phyloP scores from a whole-genome alignment of 1,284 basidiomycete species.

The Prillingera fragicola region DNA sequence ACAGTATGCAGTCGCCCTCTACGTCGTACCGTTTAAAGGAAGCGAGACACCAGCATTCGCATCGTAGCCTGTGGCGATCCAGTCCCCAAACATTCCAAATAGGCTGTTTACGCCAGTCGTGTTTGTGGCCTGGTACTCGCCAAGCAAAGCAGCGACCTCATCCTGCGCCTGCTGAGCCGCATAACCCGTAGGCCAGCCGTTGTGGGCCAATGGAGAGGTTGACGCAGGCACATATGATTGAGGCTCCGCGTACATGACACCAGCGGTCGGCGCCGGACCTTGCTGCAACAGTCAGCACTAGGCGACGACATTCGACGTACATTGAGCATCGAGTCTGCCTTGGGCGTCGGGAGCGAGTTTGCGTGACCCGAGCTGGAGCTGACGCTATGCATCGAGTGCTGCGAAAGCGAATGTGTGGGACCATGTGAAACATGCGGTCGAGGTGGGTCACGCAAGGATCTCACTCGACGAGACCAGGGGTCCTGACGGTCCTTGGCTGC shows the following conservation, averaged over 20 bases:
- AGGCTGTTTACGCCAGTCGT: not conserved
- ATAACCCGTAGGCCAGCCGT: no score
- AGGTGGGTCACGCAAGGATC: conserved; percentile 4
- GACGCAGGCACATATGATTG: not conserved
- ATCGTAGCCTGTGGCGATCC: conserved; percentile 15
- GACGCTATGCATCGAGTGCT: not conserved
- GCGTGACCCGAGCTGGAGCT: not conserved
- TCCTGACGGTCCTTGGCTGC: conserved; percentile 2
- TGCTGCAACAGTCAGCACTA: no score
- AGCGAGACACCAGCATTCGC: no score
- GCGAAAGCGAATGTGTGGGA: not conserved
- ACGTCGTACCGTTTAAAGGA: no score
- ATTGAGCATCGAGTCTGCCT: no score
- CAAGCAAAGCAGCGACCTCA: conserved; percentile 8
- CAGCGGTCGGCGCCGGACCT: no score
- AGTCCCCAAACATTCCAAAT: conserved; percentile 9
- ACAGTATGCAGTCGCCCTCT: no score
- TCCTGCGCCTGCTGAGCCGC: conserved; percentile 6
- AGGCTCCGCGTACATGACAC: conserved; percentile 2
- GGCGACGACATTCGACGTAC: no score
- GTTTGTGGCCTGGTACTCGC: conserved; percentile 4
- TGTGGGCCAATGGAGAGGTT: no score
- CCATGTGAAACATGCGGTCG: not conserved
- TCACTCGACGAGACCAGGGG: conserved; percentile 14
- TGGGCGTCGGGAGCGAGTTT: no score